Evolutionary conservation across 164 flowering plant genomes (phyloP).

Genomic region (Magnolia kwangsiensis): DNA sequence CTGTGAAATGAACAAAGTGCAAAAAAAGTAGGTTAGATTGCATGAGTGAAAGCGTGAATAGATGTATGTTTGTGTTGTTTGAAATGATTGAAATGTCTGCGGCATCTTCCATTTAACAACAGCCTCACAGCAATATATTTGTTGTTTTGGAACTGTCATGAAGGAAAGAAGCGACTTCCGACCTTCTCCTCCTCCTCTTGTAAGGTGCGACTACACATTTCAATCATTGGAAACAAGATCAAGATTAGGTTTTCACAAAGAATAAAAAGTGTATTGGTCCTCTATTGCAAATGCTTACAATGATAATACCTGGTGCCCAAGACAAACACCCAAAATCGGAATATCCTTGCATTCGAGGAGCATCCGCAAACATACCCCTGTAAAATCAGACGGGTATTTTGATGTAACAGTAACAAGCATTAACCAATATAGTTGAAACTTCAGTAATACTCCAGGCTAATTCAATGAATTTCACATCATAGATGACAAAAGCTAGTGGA

Average conservation of each 20-base stretch:
- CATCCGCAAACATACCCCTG: conserved; percentile 83
- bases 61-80: not conserved
- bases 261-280: not conserved
- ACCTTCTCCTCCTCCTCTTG: not conserved
- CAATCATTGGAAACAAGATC: not conserved
- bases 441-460: not conserved
- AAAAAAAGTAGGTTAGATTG: not conserved
- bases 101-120: not conserved
- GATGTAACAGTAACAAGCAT: not conserved
- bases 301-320: conserved; percentile 89
- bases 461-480: not conserved
- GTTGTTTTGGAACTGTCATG: not conserved
- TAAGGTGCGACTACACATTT: not conserved
- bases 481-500: not conserved
- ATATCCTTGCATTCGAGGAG: conserved; percentile 80
- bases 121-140: conserved; percentile 1
- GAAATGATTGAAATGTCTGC: not conserved
- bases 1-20: conserved; percentile 29
- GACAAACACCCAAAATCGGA: conserved; percentile 97
- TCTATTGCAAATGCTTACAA: not conserved
- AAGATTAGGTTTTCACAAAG: not conserved
- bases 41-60: not conserved
- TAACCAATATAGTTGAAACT: not conserved
- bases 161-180: not conserved
- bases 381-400: conserved; percentile 6